phyloP scores from a whole-genome alignment of 441 rosid species.

The Biscutella laevigata region DNA sequence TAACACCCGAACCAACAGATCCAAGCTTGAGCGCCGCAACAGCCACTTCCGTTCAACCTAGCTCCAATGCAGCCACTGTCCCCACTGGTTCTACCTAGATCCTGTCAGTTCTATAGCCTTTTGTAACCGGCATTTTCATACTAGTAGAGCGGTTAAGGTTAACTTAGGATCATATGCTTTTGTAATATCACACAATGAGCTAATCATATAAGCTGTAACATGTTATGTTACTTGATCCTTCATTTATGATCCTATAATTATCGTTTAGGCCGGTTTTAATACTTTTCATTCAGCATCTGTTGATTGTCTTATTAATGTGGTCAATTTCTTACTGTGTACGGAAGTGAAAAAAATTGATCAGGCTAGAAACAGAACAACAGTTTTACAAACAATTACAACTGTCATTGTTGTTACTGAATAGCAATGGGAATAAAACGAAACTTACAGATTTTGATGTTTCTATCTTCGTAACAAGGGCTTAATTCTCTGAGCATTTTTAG shows the following conservation, averaged over 20 bases:
- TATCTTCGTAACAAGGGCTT: constrained; percentile 20
- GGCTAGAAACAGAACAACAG: not conserved
- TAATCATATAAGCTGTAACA: constrained; percentile 6
- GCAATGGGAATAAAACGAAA: constrained; percentile 11
- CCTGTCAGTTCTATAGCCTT: constrained; percentile 1
- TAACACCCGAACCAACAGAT: constrained; percentile 11
- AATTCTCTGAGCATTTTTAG: constrained; percentile 1
- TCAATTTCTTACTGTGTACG: not conserved
- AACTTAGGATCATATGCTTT: constrained; percentile 15
- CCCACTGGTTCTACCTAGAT: constrained; percentile 20
- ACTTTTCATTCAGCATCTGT: not conserved
- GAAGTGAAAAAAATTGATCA: not conserved
- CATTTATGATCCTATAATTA: constrained; percentile 5
- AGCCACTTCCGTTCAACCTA: constrained; percentile 20
- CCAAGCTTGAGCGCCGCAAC: constrained; percentile 8
- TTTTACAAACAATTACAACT: constrained; percentile 13
- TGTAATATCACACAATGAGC: constrained; percentile 13
- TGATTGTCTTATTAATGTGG: not conserved
- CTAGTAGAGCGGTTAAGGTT: constrained; percentile 18
- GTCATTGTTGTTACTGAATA: not conserved
- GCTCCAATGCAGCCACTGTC: constrained; percentile 18
- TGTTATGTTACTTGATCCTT: constrained; percentile 9
- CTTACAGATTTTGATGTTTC: constrained; percentile 13
- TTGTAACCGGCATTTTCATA: constrained; percentile 17
- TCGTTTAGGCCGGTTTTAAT: constrained; percentile 4